A percentile compares a stretch with the other conserved stretches of the same genome.
phyloP scores from a whole-genome alignment of 306 rosid species.

The Glycine latifolia region DNA sequence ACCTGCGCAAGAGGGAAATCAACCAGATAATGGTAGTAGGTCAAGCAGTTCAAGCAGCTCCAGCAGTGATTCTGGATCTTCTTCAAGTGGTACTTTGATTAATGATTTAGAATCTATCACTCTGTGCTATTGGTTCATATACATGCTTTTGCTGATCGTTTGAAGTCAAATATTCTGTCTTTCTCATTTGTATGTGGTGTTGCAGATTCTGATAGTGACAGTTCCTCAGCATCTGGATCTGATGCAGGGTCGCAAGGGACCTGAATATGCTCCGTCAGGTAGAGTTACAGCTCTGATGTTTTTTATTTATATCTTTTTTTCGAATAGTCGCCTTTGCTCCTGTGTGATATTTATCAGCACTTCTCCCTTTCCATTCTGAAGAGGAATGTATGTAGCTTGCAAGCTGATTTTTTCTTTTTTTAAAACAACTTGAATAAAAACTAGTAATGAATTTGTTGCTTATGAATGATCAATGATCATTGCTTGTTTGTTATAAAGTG shows the following conservation, averaged over 20 bases:
- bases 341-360: neutral
- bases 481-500: conserved; percentile 21
- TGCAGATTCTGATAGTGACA: conserved; percentile 94
- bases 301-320: no score
- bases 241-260: conserved; percentile 78
- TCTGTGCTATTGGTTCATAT: neutral
- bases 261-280: conserved; percentile 65
- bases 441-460: conserved; percentile 24
- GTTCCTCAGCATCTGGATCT: conserved; percentile 94
- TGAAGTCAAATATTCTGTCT: conserved; percentile 19
- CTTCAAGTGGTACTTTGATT: conserved; percentile 83
- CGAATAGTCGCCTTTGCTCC: neutral
- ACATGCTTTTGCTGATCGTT: conserved; percentile 26
- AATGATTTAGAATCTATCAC: neutral
- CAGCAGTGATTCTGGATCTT: conserved; percentile 95
- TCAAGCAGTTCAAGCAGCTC: conserved; percentile 98
- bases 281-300: conserved; percentile 19
- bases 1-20: conserved; percentile 66
- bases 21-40: conserved; percentile 77
- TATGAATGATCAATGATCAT: neutral
- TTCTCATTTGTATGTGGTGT: conserved; percentile 45
- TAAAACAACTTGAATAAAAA: neutral
- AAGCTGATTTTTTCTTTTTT: neutral
- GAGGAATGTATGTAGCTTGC: conserved; percentile 18
- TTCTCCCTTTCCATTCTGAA: neutral